Percentiles rank a stretch among this genome's conserved stretches.
Conservation (phyloP, 2,329 filamentous ascomycete genomes). For the Clonostachys rhizophaga region DNA sequence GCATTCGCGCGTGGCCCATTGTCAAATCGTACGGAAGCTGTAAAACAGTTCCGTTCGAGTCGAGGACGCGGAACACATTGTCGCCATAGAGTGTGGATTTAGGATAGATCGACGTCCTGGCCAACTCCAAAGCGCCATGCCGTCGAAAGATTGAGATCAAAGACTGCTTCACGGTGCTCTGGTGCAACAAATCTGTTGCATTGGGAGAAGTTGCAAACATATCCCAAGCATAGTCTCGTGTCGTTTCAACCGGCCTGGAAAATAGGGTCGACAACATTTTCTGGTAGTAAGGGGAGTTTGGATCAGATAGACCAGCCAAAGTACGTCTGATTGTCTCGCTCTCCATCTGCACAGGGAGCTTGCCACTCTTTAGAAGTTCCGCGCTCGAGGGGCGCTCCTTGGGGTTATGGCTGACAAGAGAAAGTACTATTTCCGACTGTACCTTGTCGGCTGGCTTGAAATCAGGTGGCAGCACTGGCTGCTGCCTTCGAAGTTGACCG, state of each 20-base stretch:
- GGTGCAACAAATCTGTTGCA: slow-evolving; percentile 61
- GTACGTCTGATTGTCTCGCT: slow-evolving; percentile 85
- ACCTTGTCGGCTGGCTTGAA: slow-evolving; percentile 68
- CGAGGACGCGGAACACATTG: slow-evolving; percentile 75
- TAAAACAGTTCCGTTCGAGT: slow-evolving; percentile 78
- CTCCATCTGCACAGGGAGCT: slow-evolving; percentile 86
- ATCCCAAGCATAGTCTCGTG: slow-evolving; percentile 79
- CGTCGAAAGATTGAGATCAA: slow-evolving; percentile 76
- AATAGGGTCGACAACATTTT: slow-evolving; percentile 88
- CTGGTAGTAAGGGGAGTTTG: slow-evolving; percentile 80
- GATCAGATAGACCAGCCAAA: slow-evolving; percentile 75
- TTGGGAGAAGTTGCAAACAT: slow-evolving; percentile 53
- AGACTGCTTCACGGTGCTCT: slow-evolving; percentile 68
- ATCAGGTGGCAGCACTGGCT: slow-evolving; percentile 65
- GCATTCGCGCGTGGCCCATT: slow-evolving; percentile 77
- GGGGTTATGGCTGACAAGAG: slow-evolving; percentile 77
- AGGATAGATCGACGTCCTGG: slow-evolving; percentile 74
- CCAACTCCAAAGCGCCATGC: slow-evolving; percentile 82
- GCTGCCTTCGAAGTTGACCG: slow-evolving; percentile 61
- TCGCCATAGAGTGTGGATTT: slow-evolving; percentile 70
- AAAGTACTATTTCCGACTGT: slow-evolving; percentile 74
- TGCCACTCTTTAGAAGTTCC: slow-evolving; percentile 80
- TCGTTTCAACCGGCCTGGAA: slow-evolving; percentile 66
- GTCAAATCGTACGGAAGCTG: slow-evolving; percentile 95
- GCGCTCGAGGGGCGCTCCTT: slow-evolving; percentile 76